These are phyloP conservation scores for Podospora australis DNA, from an alignment of 495 filamentous ascomycete genomes.

Conservation along the genomic window DNA sequence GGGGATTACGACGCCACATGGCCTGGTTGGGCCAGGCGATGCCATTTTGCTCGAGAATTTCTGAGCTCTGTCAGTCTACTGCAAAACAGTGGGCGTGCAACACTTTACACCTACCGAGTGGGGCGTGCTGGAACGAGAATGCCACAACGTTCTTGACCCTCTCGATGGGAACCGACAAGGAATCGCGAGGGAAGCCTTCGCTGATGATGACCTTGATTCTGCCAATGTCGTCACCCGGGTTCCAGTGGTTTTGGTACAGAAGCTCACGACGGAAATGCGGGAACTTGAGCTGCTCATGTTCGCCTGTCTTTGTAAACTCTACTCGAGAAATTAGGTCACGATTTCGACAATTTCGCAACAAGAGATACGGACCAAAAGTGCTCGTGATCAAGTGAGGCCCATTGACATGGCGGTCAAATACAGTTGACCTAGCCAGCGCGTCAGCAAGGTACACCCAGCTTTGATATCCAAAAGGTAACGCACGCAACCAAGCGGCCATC, in stretches of 20 bases:
- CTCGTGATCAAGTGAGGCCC: slow-evolving; percentile 54
- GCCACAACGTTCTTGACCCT: slow-evolving; percentile 65
- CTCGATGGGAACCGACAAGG: slow-evolving; percentile 52
- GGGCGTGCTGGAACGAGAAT: slow-evolving; percentile 85
- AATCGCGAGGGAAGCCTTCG: slow-evolving; percentile 58
- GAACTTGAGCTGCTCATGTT: slow-evolving; percentile 60
- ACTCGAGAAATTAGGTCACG: not conserved
- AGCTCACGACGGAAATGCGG: slow-evolving; percentile 68
- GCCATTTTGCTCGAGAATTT: slow-evolving; percentile 65
- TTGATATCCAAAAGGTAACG: slow-evolving; percentile 20
- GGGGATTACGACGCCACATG: slow-evolving; percentile 57
- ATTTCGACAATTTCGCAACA: not conserved
- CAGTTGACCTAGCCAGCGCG: slow-evolving; percentile 38
- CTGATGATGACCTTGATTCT: slow-evolving; percentile 73
- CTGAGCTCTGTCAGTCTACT: slow-evolving; percentile 24
- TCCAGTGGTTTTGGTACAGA: slow-evolving; percentile 64
- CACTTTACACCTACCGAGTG: slow-evolving; percentile 50
- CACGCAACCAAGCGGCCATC: slow-evolving; percentile 65
- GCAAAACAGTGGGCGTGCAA: not conserved
- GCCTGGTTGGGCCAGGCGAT: slow-evolving; percentile 76
- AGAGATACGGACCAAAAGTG: slow-evolving; percentile 36
- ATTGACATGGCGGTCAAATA: slow-evolving; percentile 47
- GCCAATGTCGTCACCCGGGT: slow-evolving; percentile 62
- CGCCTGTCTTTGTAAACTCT: slow-evolving; percentile 60
- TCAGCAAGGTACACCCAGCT: slow-evolving; percentile 2